Evolutionary conservation across 139 green algal species (phyloP).

Genomic region (Trebouxia sp.): DNA sequence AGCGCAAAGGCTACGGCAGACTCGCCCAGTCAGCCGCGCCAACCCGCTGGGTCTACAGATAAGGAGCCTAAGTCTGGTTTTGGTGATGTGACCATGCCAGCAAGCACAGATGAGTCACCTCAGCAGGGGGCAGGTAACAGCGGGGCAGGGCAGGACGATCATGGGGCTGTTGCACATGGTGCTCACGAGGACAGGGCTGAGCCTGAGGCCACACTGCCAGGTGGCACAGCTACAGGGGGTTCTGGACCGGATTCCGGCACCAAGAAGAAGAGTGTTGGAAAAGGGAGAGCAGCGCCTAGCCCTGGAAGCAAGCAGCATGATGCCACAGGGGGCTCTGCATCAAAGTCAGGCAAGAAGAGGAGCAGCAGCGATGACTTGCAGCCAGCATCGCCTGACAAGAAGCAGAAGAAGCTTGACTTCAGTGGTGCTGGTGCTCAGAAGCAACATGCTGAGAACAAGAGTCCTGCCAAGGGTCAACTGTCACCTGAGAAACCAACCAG

Average conservation of each 20-base stretch:
- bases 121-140: neutral
- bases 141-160: neutral
- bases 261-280: neutral
- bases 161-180: neutral
- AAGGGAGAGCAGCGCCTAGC: too few species aligned
- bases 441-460: neutral
- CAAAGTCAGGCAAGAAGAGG: too few species aligned
- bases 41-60: too few species aligned
- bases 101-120: neutral
- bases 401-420: constrained; percentile 11
- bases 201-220: constrained; percentile 1
- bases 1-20: too few species aligned
- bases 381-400: too few species aligned
- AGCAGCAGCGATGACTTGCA: too few species aligned
- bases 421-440: neutral
- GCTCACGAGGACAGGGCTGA: neutral
- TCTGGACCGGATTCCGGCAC: neutral
- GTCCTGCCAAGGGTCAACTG: neutral
- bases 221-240: neutral
- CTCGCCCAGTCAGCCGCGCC: too few species aligned
- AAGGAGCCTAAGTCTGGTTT: constrained; percentile 1
- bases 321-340: too few species aligned
- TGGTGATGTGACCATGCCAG: neutral
- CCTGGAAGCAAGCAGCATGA: too few species aligned
- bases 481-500: neutral